Conservation (phyloP, 768 basidiomycete genomes). For the Termitomyces sp. region DNA sequence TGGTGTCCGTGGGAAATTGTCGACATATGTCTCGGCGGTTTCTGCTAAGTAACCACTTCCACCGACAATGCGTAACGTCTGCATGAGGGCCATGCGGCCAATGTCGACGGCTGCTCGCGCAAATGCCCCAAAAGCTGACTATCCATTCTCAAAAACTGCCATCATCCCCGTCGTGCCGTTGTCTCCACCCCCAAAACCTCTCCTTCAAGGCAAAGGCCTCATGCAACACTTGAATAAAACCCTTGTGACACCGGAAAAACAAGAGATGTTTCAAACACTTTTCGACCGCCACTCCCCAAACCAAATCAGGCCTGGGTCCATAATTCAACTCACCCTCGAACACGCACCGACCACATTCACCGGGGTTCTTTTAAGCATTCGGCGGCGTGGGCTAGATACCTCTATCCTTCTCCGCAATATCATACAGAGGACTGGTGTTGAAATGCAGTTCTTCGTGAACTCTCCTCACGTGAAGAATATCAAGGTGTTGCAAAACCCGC, state of each 20-base stretch:
- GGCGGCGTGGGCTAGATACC: constrained; percentile 80
- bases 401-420: constrained; percentile 89
- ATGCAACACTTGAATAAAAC: constrained; percentile 70
- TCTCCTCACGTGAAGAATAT: constrained; percentile 88
- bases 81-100: constrained; percentile 32
- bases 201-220: constrained; percentile 68
- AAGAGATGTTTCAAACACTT: constrained; percentile 56
- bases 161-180: constrained; percentile 45
- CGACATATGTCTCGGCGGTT: background rate
- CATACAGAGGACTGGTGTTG: constrained; percentile 86
- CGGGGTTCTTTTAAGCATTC: constrained; percentile 81
- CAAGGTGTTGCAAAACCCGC: constrained; percentile 66
- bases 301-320: constrained; percentile 77
- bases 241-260: constrained; percentile 64
- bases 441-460: constrained; percentile 86
- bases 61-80: constrained; percentile 30
- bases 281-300: constrained; percentile 70
- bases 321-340: constrained; percentile 72
- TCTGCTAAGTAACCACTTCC: background rate
- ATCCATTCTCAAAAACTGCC: constrained; percentile 73
- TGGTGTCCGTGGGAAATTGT: constrained; percentile 4
- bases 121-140: constrained; percentile 25
- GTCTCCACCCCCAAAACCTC: constrained; percentile 35
- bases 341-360: constrained; percentile 82
- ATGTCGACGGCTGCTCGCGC: constrained; percentile 39